Evolutionary conservation across 192 early-diverging fungal genomes (phyloP).

Genomic region (Obelidium mucronatum): DNA sequence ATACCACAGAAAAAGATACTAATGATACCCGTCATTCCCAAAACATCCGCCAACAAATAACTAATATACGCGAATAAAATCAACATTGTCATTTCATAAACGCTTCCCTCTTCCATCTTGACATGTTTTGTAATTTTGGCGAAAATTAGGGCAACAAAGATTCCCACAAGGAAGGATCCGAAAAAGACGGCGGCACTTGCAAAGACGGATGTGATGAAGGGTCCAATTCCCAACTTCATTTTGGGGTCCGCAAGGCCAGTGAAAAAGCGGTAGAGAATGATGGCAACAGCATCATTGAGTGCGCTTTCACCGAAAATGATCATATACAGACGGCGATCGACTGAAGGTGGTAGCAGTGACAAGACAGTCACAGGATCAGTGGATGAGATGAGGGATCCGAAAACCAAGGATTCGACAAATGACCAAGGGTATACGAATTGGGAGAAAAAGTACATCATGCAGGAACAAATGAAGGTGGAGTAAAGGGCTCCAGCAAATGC

Average conservation of each 20-base stretch:
- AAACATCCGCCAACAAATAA: slow-evolving; percentile 64
- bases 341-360: slow-evolving; percentile 60
- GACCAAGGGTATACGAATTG: slow-evolving; percentile 55
- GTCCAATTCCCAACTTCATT: slow-evolving; percentile 50
- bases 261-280: slow-evolving; percentile 71
- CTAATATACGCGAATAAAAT: slow-evolving; percentile 60
- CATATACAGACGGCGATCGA: slow-evolving; percentile 66
- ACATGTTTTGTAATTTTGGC: slow-evolving; percentile 69
- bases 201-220: slow-evolving; percentile 57
- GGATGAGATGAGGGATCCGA: slow-evolving; percentile 66
- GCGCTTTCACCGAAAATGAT: slow-evolving; percentile 71
- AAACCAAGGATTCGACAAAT: slow-evolving; percentile 63
- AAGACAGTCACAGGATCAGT: slow-evolving; percentile 70
- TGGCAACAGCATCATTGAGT: slow-evolving; percentile 67
- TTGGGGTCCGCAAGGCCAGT: slow-evolving; percentile 57
- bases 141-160: slow-evolving; percentile 54
- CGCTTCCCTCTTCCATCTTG: slow-evolving; percentile 46
- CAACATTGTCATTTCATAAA: slow-evolving; percentile 67
- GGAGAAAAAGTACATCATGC: slow-evolving; percentile 65
- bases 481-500: slow-evolving; percentile 65
- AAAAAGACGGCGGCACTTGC: slow-evolving; percentile 61
- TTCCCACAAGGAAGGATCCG: slow-evolving; percentile 57
- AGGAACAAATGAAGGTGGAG: slow-evolving; percentile 62
- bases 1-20: slow-evolving; percentile 67
- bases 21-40: slow-evolving; percentile 65